Evolutionary conservation across 2,329 filamentous ascomycete species (phyloP).

Genomic region (Colletotrichum theobromicola): DNA sequence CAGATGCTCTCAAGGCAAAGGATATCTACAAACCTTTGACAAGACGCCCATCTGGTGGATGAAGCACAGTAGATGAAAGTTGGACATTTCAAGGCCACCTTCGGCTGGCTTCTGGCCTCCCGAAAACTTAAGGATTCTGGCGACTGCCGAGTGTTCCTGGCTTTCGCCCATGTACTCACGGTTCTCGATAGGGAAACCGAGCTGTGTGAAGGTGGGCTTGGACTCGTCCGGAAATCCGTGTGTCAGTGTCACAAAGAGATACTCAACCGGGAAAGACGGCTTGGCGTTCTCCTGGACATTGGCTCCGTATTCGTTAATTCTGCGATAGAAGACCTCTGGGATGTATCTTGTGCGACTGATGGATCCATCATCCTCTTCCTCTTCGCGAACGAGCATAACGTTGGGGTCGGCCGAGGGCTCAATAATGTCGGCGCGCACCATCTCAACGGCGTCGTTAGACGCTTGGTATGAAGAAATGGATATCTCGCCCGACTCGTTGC

Average conservation of each 20-base stretch:
- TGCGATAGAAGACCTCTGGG: slow-evolving; percentile 94
- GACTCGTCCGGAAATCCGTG: slow-evolving; percentile 90
- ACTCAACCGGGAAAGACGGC: slow-evolving; percentile 94
- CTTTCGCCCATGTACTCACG: slow-evolving; percentile 84
- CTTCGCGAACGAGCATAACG: slow-evolving; percentile 92
- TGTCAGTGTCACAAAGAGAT: slow-evolving; percentile 92
- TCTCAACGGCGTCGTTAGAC: slow-evolving; percentile 94
- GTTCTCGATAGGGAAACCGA: slow-evolving; percentile 89
- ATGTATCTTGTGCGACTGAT: slow-evolving; percentile 82
- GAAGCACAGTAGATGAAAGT: slow-evolving; percentile 94
- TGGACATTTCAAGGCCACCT: slow-evolving; percentile 75
- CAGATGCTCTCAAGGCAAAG: not conserved
- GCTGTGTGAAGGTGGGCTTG: slow-evolving; percentile 76
- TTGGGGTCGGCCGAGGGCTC: slow-evolving; percentile 93
- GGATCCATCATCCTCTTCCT: slow-evolving; percentile 81
- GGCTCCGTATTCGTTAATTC: slow-evolving; percentile 94
- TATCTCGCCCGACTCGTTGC: slow-evolving; percentile 88
- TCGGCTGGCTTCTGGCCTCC: slow-evolving; percentile 64
- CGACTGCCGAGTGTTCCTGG: slow-evolving; percentile 76
- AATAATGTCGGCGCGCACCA: slow-evolving; percentile 93
- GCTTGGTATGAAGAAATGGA: slow-evolving; percentile 91
- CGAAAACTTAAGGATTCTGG: slow-evolving; percentile 70
- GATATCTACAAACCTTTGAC: slow-evolving; percentile 70
- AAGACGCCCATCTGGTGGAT: slow-evolving; percentile 81
- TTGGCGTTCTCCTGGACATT: slow-evolving; percentile 98